Conservation (phyloP, 352 stramenopile genomes). For the Phytopythium ostracodes region DNA sequence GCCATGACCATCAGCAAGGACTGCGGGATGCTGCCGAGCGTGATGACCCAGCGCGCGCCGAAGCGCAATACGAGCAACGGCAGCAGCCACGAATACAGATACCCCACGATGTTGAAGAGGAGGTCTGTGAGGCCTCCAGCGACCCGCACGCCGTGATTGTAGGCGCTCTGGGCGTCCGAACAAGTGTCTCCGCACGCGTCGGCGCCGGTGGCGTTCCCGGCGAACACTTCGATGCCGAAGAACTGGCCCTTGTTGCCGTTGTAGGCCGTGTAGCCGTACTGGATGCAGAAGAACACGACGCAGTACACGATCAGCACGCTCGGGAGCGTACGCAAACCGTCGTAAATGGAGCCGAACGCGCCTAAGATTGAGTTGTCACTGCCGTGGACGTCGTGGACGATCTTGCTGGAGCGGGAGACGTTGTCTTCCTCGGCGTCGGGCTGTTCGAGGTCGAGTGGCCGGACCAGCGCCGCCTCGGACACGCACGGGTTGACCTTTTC, state of each 20-base stretch:
- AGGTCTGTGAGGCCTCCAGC: conserved; percentile 42
- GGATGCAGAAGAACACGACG: conserved; percentile 43
- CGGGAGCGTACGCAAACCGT: conserved; percentile 42
- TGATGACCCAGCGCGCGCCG: conserved; percentile 38
- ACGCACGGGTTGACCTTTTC: conserved; percentile 22
- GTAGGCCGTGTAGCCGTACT: conserved; percentile 62
- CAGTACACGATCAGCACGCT: conserved; percentile 38
- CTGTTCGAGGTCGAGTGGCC: conserved; percentile 14
- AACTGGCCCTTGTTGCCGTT: conserved; percentile 66
- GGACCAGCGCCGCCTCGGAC: neutral
- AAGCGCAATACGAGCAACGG: conserved; percentile 40
- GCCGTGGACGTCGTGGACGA: conserved; percentile 1
- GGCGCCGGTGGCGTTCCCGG: conserved; percentile 36
- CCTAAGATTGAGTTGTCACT: conserved; percentile 21
- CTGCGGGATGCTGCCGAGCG: conserved; percentile 39
- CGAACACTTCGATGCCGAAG: conserved; percentile 56
- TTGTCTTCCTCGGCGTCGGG: conserved; percentile 11
- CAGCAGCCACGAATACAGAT: conserved; percentile 45
- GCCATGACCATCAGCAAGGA: conserved; percentile 48
- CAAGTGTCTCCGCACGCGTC: conserved; percentile 27
- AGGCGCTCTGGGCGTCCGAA: conserved; percentile 22
- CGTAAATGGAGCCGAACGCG: conserved; percentile 43
- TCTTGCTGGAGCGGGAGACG: neutral
- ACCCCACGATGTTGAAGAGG: conserved; percentile 50
- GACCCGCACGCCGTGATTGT: conserved; percentile 53